phyloP scores from a whole-genome alignment of 1,284 basidiomycete species.

The Naganishia liquefaciens region DNA sequence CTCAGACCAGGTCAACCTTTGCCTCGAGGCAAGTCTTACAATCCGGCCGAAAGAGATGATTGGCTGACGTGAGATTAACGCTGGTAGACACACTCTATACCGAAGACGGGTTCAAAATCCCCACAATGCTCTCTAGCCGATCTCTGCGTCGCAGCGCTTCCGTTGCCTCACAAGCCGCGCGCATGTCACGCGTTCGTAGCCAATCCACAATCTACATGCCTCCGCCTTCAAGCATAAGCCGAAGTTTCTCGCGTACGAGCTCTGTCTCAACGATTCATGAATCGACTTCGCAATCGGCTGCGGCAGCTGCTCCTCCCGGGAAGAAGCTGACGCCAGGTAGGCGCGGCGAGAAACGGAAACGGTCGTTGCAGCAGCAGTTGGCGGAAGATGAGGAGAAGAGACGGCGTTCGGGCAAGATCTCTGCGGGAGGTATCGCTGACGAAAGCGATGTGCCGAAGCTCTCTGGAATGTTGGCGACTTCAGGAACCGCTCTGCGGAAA shows the following conservation, averaged over 20 bases:
- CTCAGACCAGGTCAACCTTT: conserved; percentile 52
- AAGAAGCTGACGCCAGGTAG: conserved; percentile 42
- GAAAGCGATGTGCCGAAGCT: no score
- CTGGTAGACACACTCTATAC: conserved; percentile 42
- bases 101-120: conserved; percentile 38
- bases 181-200: conserved; percentile 40
- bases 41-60: not conserved
- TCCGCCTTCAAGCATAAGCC: conserved; percentile 50
- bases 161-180: conserved; percentile 35
- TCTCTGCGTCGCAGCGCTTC: conserved; percentile 27
- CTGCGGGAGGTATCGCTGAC: not conserved
- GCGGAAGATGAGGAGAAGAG: conserved; percentile 37
- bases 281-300: not conserved
- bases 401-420: conserved; percentile 41
- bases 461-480: not conserved
- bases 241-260: not conserved
- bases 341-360: conserved; percentile 46
- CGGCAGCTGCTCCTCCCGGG: not conserved
- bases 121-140: conserved; percentile 39
- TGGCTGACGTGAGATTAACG: not conserved
- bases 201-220: conserved; percentile 47
- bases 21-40: conserved; percentile 44
- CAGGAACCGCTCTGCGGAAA: not conserved
- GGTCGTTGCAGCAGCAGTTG: conserved; percentile 22
- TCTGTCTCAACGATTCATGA: conserved; percentile 2